Base-by-base conservation (phyloP, 176 grass and related monocot species). In the Paspalum notatum region DNA sequence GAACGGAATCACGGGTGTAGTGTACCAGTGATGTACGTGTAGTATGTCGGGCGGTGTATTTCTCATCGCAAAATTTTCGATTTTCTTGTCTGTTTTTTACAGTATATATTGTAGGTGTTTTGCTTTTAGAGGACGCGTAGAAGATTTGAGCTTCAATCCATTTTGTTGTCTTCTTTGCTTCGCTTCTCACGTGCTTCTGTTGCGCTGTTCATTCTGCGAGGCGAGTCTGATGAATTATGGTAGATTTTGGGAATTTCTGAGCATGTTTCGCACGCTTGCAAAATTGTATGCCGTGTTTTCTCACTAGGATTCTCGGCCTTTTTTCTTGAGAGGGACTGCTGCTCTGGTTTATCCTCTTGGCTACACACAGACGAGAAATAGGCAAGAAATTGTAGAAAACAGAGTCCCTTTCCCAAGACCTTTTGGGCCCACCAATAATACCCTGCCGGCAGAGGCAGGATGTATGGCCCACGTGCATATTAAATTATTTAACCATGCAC, bases 401-500 rank as follows among this genome's bases (percentile, higher is more conserved):
- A 1, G 18, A 51, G 53, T 68, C 73, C 1, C 48, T 77, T 69
- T 69, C 52, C 62, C 2, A 20, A 56, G 15, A 39, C 22, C 18
- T 66, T 70, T 26, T 25, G 62, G 82, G 44, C 42, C 74, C 64
- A 77, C 65, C 16, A 58, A 46, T 83, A 62, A 72, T 72, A 51
- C 6, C 21, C 15, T 66, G 39, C 17, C 32, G 26, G 22, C 7
- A n/a, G 39, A 67, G 21, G 40, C 38, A 17, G 39, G 1, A 65
- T 55, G 53, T 11, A 58, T 64, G 62, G 1, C 62, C 38, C 62
- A 66, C n/a, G 15, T 16, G 32, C 32, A 3, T 32, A 32, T 32
- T 32, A 32, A 32, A 32, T 32, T 32, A 32, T 32, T 32, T 32
- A 32, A 32, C 32, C 32, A 32, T 32, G 32, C 3, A 32, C 32